Conservation (phyloP, 768 basidiomycete genomes). For the Suillus clintonianus region DNA sequence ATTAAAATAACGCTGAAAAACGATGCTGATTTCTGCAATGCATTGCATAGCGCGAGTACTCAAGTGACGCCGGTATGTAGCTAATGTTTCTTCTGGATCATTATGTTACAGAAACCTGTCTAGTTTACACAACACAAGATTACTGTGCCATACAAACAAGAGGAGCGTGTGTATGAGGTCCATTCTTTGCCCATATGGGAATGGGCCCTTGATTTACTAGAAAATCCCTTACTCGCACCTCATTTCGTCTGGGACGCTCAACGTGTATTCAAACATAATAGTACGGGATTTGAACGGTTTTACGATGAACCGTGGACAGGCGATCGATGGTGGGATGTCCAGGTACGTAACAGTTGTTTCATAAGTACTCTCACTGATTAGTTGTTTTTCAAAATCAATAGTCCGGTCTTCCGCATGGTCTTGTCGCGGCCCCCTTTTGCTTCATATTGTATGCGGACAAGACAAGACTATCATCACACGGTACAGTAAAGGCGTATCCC, state of each 20-base stretch:
- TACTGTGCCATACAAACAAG: conserved; percentile 8
- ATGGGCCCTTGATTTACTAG: too few species aligned
- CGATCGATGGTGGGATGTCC: conserved; percentile 9
- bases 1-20: conserved; percentile 16
- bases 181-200: conserved; percentile 7
- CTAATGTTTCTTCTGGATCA: background rate
- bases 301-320: conserved; percentile 40
- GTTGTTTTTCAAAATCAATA: too few species aligned
- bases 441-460: conserved; percentile 40
- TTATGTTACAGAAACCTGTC: too few species aligned
- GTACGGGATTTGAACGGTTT: conserved; percentile 25
- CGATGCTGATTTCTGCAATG: background rate
- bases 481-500: conserved; percentile 20
- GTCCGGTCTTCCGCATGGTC: conserved; percentile 5
- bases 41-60: background rate
- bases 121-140: background rate
- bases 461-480: conserved; percentile 13
- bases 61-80: conserved; percentile 8
- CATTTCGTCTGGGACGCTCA: conserved; percentile 36
- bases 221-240: background rate
- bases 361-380: background rate
- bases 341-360: conserved; percentile 26
- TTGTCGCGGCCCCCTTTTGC: conserved; percentile 14
- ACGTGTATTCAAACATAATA: conserved; percentile 27
- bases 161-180: background rate